Evolutionary conservation across 2,329 filamentous ascomycete species (phyloP).

Genomic region (Aspergillus persii): DNA sequence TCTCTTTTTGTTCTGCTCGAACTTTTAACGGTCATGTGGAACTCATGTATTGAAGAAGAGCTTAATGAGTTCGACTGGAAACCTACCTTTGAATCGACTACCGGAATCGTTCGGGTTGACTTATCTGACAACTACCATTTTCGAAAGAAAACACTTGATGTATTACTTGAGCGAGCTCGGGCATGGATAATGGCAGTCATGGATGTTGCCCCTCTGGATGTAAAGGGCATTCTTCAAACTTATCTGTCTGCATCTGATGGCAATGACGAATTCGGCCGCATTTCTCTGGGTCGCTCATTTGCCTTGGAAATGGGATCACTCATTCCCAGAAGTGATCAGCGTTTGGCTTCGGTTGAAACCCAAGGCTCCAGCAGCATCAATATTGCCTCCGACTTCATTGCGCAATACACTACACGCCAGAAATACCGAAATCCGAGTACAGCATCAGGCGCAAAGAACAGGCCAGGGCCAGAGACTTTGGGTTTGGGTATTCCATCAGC

Average conservation of each 20-base stretch:
- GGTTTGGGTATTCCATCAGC: no score
- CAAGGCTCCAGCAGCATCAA: slow-evolving; percentile 66
- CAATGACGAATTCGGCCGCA: slow-evolving; percentile 83
- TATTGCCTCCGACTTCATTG: slow-evolving; percentile 91
- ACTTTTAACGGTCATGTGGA: slow-evolving; percentile 90
- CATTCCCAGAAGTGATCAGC: slow-evolving; percentile 82
- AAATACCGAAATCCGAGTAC: slow-evolving; percentile 89
- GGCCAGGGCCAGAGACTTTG: no score
- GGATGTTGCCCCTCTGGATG: slow-evolving; percentile 81
- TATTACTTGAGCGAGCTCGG: slow-evolving; percentile 72
- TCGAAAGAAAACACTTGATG: slow-evolving; percentile 74
- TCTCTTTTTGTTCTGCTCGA: slow-evolving; percentile 93
- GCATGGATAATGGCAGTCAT: slow-evolving; percentile 78
- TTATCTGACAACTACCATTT: slow-evolving; percentile 91
- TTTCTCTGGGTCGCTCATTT: slow-evolving; percentile 90
- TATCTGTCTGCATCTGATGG: slow-evolving; percentile 95
- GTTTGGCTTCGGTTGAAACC: no score
- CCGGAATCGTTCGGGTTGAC: slow-evolving; percentile 77
- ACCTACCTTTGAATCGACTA: slow-evolving; percentile 72
- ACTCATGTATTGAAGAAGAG: slow-evolving; percentile 88
- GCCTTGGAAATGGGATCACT: slow-evolving; percentile 87
- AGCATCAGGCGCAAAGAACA: no score
- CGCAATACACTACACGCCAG: slow-evolving; percentile 94
- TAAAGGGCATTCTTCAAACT: slow-evolving; percentile 89
- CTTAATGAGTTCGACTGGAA: slow-evolving; percentile 90